A percentile compares a stretch with the other conserved stretches of the same genome.
Conservation (phyloP, 1,284 basidiomycete genomes). For the Vanrija pseudolonga region DNA sequence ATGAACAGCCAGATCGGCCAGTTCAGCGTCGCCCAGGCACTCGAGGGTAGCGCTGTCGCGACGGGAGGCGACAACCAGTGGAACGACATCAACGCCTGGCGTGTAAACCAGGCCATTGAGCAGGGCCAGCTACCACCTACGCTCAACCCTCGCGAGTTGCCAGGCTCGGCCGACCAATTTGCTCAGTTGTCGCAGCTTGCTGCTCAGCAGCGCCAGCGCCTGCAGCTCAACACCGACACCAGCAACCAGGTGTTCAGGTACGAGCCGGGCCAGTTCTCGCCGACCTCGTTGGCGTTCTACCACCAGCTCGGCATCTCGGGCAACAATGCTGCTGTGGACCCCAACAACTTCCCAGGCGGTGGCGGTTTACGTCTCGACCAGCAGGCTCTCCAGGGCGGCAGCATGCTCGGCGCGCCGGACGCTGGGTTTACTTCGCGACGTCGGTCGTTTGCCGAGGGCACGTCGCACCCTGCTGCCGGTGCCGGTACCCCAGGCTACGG, state of each 20-base stretch:
- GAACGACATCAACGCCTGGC: constrained; percentile 20
- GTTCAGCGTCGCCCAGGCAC: constrained; percentile 3
- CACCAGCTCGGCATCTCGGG: constrained; percentile 24
- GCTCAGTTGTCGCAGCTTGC: constrained; percentile 12
- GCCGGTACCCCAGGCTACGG: constrained; percentile 47
- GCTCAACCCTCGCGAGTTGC: constrained; percentile 38
- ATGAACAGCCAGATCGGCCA: constrained; percentile 12
- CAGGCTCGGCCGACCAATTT: constrained; percentile 17
- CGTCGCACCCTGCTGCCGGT: constrained; percentile 39
- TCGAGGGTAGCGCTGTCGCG: constrained; percentile 1
- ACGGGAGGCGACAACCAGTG: constrained; percentile 9
- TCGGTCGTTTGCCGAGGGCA: constrained; percentile 32
- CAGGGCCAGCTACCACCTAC: constrained; percentile 15
- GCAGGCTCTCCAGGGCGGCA: constrained; percentile 12
- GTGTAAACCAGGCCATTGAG: constrained; percentile 10
- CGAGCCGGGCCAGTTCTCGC: constrained; percentile 38
- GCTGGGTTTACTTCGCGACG: constrained; percentile 7
- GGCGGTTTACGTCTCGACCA: constrained; percentile 10
- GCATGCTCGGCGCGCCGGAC: background rate
- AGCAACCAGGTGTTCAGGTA: constrained; percentile 23
- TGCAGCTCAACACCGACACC: constrained; percentile 19
- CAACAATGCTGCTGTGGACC: too few relatives aligned
- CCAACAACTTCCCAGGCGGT: constrained; percentile 2
- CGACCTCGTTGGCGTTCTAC: constrained; percentile 41
- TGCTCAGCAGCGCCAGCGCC: constrained; percentile 18